These are phyloP conservation scores for Adansonia gregorii DNA, from an alignment of 441 rosid genomes.

Conservation along the genomic window DNA sequence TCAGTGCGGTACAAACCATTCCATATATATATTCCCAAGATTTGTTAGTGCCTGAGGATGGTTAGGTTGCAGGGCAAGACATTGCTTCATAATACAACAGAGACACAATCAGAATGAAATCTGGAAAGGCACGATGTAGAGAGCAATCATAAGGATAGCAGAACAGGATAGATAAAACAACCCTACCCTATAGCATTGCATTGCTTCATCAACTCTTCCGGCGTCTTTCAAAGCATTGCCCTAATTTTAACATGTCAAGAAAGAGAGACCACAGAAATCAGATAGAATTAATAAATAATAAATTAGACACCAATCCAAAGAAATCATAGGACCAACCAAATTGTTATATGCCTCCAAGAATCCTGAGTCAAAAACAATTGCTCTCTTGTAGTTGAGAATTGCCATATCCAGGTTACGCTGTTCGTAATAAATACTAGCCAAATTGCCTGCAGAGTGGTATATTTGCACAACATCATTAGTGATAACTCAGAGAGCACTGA, in stretches of 20 bases:
- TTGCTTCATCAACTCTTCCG: conserved; percentile 91
- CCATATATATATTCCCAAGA: conserved; percentile 97
- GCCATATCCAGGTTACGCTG: conserved; percentile 88
- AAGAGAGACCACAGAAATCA: background rate
- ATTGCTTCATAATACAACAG: conserved; percentile 65
- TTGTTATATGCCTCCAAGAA: conserved; percentile 97
- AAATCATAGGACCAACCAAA: conserved; percentile 58
- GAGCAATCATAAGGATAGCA: background rate
- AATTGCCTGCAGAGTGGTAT: conserved; percentile 56
- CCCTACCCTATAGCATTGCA: conserved; percentile 86
- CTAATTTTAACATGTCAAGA: conserved; percentile 33
- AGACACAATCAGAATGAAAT: background rate
- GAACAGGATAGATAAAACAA: conserved; percentile 1
- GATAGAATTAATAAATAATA: background rate
- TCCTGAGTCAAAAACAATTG: conserved; percentile 77
- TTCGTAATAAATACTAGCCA: conserved; percentile 88
- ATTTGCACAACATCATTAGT: background rate
- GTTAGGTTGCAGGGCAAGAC: conserved; percentile 82
- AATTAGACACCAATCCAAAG: background rate
- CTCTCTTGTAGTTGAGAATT: conserved; percentile 84
- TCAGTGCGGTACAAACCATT: conserved; percentile 53
- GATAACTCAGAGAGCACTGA: background rate
- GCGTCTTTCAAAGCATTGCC: conserved; percentile 97
- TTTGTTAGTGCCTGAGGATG: conserved; percentile 98
- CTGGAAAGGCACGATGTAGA: conserved; percentile 12